phyloP scores from a whole-genome alignment of 495 filamentous ascomycete species.

The Trichoderma asperelloides region DNA sequence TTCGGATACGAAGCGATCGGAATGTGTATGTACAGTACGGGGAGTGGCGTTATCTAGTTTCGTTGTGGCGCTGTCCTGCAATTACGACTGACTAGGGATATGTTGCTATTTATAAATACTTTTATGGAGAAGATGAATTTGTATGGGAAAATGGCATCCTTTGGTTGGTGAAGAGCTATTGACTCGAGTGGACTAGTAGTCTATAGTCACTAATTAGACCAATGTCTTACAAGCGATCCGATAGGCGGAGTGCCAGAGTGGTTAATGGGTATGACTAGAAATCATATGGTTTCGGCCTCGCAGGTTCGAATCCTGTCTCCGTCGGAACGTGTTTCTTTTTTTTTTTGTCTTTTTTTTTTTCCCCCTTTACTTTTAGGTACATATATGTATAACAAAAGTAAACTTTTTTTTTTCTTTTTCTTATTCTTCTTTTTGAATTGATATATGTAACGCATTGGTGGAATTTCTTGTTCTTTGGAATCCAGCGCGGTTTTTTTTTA shows the following conservation, averaged over 20 bases:
- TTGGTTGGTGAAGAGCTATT: background rate
- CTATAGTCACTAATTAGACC: background rate
- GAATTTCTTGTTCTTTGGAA: too few relatives aligned
- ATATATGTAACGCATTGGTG: too few relatives aligned
- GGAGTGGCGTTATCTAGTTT: too few relatives aligned
- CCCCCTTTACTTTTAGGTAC: too few relatives aligned
- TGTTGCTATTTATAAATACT: background rate
- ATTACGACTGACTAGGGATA: background rate
- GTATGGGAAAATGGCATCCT: too few relatives aligned
- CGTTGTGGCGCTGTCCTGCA: too few relatives aligned
- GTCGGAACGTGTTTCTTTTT: background rate
- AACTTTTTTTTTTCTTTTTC: too few relatives aligned
- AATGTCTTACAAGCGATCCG: background rate
- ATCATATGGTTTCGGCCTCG: constrained; percentile 4
- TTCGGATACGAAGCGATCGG: background rate
- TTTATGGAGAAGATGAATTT: too few relatives aligned
- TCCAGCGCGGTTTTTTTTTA: too few relatives aligned
- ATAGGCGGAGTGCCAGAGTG: background rate
- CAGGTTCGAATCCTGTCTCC: constrained; percentile 2
- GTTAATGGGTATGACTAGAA: constrained; percentile 4
- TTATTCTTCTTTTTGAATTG: too few relatives aligned
- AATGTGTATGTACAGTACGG: too few relatives aligned
- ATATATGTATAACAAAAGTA: too few relatives aligned
- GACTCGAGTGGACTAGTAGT: background rate
- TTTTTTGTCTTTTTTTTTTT: background rate